Conservation (phyloP, 306 rosid genomes). For the peach (Prunus persica) region Prunus_persica_NCBIv2 NC_034009.1:37274001-37274500, state of each 20-base stretch:
- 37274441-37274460: conserved; percentile 64
- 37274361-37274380: conserved; percentile 77
- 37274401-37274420: conserved; percentile 47
- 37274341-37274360: conserved; percentile 39
- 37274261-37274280: conserved; percentile 71
- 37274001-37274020: background rate
- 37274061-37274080: conserved; percentile 18
- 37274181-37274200: conserved; percentile 99
- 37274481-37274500: conserved; percentile 34
- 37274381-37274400: conserved; percentile 37
- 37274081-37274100: background rate
- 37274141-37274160: conserved; percentile 63
- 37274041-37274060: conserved; percentile 9
- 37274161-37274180: conserved; percentile 89
- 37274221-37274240: conserved; percentile 58
- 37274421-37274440: conserved; percentile 51
- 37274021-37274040: conserved; percentile 11
- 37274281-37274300: conserved; percentile 84
- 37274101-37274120: background rate
- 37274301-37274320: conserved; percentile 93
- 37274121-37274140: conserved; percentile 32
- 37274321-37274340: conserved; percentile 63
- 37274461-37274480: conserved; percentile 49
- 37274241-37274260: conserved; percentile 37
- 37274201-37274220: conserved; percentile 96